phyloP scores from a whole-genome alignment of 768 basidiomycete genomes.

The Serendipita sp. region DNA sequence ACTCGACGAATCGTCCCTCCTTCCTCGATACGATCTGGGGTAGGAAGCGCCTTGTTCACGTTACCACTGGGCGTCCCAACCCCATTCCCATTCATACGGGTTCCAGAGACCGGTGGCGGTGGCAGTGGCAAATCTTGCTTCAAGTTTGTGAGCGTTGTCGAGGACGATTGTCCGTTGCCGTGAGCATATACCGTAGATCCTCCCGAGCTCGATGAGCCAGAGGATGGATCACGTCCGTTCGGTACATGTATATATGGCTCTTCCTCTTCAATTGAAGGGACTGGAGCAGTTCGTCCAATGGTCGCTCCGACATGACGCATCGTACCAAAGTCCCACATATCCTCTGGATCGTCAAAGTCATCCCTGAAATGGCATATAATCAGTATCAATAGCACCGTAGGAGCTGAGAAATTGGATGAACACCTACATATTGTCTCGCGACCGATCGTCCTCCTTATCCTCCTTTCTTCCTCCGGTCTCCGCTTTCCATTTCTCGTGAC shows the following conservation, averaged over 20 bases:
- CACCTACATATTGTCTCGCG: conserved; percentile 37
- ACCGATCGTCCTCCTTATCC: conserved; percentile 43
- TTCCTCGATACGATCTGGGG: not conserved
- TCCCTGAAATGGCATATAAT: conserved; percentile 22
- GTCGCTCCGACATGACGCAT: conserved; percentile 59
- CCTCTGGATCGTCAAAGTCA: conserved; percentile 37
- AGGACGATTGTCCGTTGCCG: conserved; percentile 7
- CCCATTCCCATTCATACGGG: not conserved
- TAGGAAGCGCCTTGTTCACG: conserved; percentile 2
- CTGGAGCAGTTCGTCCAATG: conserved; percentile 40
- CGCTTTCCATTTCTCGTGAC: conserved; percentile 82
- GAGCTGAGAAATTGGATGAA: not conserved
- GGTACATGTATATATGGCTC: not conserved
- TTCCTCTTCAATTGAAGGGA: conserved; percentile 27
- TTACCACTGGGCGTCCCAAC: not conserved
- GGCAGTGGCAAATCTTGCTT: not conserved
- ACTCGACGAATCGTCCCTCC: not conserved
- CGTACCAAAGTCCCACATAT: conserved; percentile 96
- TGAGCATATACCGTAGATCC: not conserved
- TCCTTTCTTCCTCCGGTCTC: conserved; percentile 67
- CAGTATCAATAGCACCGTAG: not conserved
- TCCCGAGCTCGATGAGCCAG: not conserved
- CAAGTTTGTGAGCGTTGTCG: conserved; percentile 1
- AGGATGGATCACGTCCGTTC: not conserved
- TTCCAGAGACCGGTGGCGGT: not conserved